Percentiles rank a stretch among this genome's conserved stretches.
Evolutionary conservation across 192 early-diverging fungal genomes (phyloP).

Genomic region (Spizellomyces punctatus): DNA sequence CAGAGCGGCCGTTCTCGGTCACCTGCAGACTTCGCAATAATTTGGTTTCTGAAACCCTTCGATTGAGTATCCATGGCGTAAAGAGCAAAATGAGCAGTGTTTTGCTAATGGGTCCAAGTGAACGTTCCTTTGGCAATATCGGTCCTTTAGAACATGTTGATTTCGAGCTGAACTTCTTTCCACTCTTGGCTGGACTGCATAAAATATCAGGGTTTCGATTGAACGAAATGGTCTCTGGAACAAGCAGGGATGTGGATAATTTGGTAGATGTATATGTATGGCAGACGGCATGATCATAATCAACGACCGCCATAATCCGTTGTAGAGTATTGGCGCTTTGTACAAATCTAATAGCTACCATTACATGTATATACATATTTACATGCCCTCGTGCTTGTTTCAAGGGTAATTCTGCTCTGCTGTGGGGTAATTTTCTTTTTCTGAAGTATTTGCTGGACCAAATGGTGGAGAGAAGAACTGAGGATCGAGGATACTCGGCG

Average conservation of each 20-base stretch:
- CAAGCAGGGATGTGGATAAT: constrained; percentile 18
- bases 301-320: too few species aligned
- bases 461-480: neutral
- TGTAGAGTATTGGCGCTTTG: too few species aligned
- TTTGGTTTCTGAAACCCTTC: constrained; percentile 49
- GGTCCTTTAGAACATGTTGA: constrained; percentile 60
- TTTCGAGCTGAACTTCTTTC: constrained; percentile 76
- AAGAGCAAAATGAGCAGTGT: constrained; percentile 80
- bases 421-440: too few species aligned
- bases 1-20: constrained; percentile 71
- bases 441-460: too few species aligned
- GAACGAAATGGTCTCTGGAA: constrained; percentile 50
- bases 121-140: constrained; percentile 64
- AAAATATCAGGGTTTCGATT: constrained; percentile 80
- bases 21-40: constrained; percentile 66
- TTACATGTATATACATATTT: too few species aligned
- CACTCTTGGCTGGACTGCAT: constrained; percentile 82
- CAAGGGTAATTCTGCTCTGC: too few species aligned
- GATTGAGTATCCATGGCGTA: constrained; percentile 63
- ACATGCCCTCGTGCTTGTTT: too few species aligned
- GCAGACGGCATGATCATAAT: neutral
- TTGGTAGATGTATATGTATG: constrained; percentile 23
- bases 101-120: constrained; percentile 64
- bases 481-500: neutral
- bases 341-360: too few species aligned